Evolutionary conservation across 2,329 filamentous ascomycete genomes (phyloP).

Genomic region (Aspergillus awamori): DNA sequence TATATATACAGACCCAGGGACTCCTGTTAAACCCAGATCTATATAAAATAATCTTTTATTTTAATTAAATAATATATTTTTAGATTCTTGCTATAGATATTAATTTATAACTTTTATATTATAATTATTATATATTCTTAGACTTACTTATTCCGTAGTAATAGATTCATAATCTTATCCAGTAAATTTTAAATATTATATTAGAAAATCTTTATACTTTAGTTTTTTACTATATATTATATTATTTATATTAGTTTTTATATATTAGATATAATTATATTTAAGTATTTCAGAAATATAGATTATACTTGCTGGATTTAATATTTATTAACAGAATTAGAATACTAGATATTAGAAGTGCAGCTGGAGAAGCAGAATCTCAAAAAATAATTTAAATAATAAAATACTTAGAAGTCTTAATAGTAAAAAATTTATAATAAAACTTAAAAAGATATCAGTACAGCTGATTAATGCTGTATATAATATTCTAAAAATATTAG

Average conservation of each 20-base stretch:
- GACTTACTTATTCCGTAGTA: too few relatives aligned
- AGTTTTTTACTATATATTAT: not conserved
- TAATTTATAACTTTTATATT: too few relatives aligned
- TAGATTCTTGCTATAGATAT: too few relatives aligned
- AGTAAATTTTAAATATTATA: not conserved
- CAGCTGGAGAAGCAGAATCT: not conserved
- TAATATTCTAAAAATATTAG: not conserved
- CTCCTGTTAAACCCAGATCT: too few relatives aligned
- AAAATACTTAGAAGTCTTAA: not conserved
- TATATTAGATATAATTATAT: not conserved
- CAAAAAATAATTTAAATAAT: not conserved
- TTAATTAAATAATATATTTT: too few relatives aligned
- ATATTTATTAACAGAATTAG: not conserved
- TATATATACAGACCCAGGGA: too few relatives aligned
- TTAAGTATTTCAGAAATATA: not conserved
- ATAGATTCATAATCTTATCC: not conserved
- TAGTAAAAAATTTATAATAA: not conserved
- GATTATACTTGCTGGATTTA: not conserved
- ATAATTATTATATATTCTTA: too few relatives aligned
- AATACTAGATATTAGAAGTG: not conserved
- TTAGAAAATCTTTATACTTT: not conserved
- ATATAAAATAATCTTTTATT: too few relatives aligned
- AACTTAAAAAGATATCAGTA: not conserved
- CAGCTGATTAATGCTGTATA: not conserved
- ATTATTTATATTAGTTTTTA: not conserved